Base-by-base conservation (phyloP, 768 basidiomycete genomes). In the Mrakia gelida region DNA sequence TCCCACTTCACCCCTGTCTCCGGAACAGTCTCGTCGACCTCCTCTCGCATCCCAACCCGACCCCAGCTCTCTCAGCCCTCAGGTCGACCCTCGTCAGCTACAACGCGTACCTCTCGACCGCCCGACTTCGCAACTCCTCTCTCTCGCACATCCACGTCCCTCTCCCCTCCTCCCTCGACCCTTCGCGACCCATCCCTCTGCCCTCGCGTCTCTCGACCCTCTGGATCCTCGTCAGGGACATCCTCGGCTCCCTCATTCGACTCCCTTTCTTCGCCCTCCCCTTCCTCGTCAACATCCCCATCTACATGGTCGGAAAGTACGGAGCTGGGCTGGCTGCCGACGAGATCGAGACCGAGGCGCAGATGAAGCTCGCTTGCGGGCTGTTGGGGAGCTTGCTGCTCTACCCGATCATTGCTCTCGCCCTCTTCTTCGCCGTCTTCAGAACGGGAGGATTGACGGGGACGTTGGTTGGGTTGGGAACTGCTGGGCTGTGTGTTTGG, bases 331-430 rank as follows among this genome's bases (percentile, higher is more conserved):
- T 96, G 54, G 90, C 92, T 81, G 89, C 94, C 79, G 95, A 98
- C 83, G 91, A 98, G 84, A 52, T 65, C 11, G 96, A 98, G 84
- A 92, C 93, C 16, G 91, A 93, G 84, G 97, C 96, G 63, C 95
- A 98, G 87, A 98, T 94, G 87, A 99, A 99, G 87, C 83, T 97
- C 65, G 90, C 92, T 18, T 91, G 96, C 81, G 94, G 94, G 1
- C 81, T 89, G 38, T 81, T 96, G 52, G 84, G 97, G 74, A 89
- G 92, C 56, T 85, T 92, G 77, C 82, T 93, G 80, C 90, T 92
- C 62, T 97, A 98, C 86, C 91, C 93, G 30, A 83, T 90, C n/a
- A 85, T 91, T 49, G 98, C 98, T 86, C 89, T 93, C 82, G 88
- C 89, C 79, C 84, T 96, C 10, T 99, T 95, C 94, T 90, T 91